Evolutionary conservation across 768 basidiomycete species (phyloP).

Genomic region (Hericium coralloides): DNA sequence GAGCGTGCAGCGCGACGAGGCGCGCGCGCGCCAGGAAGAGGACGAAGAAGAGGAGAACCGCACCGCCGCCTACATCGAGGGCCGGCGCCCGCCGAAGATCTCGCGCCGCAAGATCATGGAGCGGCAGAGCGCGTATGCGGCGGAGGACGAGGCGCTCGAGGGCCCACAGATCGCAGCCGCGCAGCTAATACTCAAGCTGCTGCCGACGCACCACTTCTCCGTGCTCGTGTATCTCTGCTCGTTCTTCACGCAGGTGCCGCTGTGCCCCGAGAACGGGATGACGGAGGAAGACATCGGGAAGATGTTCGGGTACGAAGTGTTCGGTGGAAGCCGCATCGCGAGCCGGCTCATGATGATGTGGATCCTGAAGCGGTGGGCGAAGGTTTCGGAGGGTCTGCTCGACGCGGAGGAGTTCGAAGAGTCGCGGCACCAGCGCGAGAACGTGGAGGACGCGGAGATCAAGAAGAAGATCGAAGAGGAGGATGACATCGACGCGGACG

Average conservation of each 20-base stretch:
- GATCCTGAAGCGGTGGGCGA: constrained; percentile 12
- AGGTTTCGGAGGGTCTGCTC: constrained; percentile 13
- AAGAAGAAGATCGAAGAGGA: background rate
- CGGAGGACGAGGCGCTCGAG: constrained; percentile 11
- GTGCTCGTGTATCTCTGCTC: constrained; percentile 36
- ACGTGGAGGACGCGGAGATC: background rate
- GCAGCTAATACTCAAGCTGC: constrained; percentile 41
- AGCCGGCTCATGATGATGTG: constrained; percentile 12
- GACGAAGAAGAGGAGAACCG: constrained; percentile 26
- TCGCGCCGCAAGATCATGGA: constrained; percentile 5
- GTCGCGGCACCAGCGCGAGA: background rate
- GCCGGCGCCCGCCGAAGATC: constrained; percentile 9
- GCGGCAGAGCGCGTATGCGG: background rate
- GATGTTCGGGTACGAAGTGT: constrained; percentile 35
- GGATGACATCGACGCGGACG: background rate
- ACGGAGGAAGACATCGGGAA: constrained; percentile 34
- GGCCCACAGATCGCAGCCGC: constrained; percentile 28
- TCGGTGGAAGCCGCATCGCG: constrained; percentile 23
- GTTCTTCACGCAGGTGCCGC: constrained; percentile 43
- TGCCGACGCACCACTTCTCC: constrained; percentile 31
- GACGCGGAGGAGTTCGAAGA: constrained; percentile 3
- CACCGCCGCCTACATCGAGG: constrained; percentile 19
- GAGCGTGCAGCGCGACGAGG: constrained; percentile 27
- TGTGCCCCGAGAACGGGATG: constrained; percentile 42
- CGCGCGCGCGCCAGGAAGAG: constrained; percentile 20